Evolutionary conservation across 2,329 filamentous ascomycete species (phyloP), one percentile per base, ranked within the genome.

Genomic region (Ophiocordyceps unilateralis): DNA sequence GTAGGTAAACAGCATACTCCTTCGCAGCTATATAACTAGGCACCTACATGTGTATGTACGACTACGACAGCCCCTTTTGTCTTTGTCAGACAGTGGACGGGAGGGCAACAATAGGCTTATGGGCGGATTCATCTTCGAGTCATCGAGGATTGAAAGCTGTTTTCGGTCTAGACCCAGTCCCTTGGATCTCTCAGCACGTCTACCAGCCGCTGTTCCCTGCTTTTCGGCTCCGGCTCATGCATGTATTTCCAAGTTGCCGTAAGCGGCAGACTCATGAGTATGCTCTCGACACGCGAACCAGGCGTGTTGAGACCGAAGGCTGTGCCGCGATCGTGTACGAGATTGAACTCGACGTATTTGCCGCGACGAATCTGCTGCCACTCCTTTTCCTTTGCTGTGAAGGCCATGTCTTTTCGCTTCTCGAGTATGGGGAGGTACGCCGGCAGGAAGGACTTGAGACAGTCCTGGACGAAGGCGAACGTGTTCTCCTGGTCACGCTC

Each of bases 281-380:
- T 98, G 60, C 88, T 95, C 70, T 98, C 91, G 3, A 98, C 79
- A 47, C 91, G 74, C 6, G 88, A 83, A 37, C 86, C 86, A 0
- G 91, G 91, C 0, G 89, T 94, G 56, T 91, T 91, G 49, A 98
- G 67, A 1, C 91, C 91, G 61, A 98, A 98, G 8, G 83, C 80
- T 2, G 91, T 98, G 3, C 91, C 91, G 22, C 91, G 77, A 65
- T 98, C 91, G 63, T 98, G 88, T 44, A 98, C 86, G 32, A 98
- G 72, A 64, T 98, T 98, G 64, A 98, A 98, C 64, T 98, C 91
- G 48, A 98, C 91, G 59, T 98, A 98, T 54, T 87, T 74, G n/a
- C 91, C 91, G 50, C 91, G 70, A 41, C 91, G 75, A 48, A 98
- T 70, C 67, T 96, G 91, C 66, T 98, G 91, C 91, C 91, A 98